These are phyloP conservation scores for Glonium stellatum DNA, from an alignment of 495 filamentous ascomycete genomes.

Conservation along the genomic window DNA sequence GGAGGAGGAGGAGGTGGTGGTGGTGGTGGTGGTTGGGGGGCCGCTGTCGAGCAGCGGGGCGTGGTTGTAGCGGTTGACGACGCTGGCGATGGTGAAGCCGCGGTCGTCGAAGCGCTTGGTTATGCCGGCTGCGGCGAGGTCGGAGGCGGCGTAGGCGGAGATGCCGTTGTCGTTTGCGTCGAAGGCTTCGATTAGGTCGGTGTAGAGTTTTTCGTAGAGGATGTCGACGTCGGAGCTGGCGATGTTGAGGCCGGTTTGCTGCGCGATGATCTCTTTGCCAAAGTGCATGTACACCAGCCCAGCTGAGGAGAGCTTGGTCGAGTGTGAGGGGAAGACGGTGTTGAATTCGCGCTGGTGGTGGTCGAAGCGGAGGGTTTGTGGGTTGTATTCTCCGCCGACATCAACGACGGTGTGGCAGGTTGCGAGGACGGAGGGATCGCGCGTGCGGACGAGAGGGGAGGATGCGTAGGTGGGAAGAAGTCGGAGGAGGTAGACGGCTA, in stretches of 20 bases:
- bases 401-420: conserved; percentile 93
- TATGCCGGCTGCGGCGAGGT: conserved; percentile 55
- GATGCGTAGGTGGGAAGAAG: conserved; percentile 71
- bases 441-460: conserved; percentile 74
- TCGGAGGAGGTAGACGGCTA: conserved; percentile 94
- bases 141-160: conserved; percentile 61
- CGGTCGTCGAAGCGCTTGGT: conserved; percentile 74
- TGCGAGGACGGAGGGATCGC: conserved; percentile 69
- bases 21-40: too few relatives aligned
- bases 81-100: conserved; percentile 72
- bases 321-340: conserved; percentile 66
- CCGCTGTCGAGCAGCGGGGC: conserved; percentile 44
- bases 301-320: conserved; percentile 85
- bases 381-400: conserved; percentile 84
- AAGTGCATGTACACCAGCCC: conserved; percentile 96
- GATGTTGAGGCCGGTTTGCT: conserved; percentile 53
- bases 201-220: conserved; percentile 84
- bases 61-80: conserved; percentile 78
- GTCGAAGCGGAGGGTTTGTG: conserved; percentile 71
- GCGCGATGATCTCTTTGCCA: conserved; percentile 70
- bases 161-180: conserved; percentile 98
- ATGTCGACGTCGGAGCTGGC: conserved; percentile 61
- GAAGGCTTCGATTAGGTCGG: conserved; percentile 87
- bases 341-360: conserved; percentile 92
- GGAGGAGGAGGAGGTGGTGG: conserved; percentile 15